Base-by-base conservation (phyloP, 305 asterid species). In the Solanum chacoense region DNA sequence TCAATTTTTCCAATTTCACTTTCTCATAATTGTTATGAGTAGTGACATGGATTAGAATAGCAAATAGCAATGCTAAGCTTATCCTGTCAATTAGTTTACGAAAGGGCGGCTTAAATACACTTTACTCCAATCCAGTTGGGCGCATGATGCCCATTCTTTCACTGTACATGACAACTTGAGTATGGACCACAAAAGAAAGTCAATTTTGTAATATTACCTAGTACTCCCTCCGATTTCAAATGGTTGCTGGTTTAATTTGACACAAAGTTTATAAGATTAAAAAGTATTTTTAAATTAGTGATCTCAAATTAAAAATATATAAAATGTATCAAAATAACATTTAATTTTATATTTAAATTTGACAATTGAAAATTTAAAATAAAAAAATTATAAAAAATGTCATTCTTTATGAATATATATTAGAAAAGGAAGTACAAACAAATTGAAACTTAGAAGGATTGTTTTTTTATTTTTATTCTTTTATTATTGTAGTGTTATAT, bases 141-240 rank as follows among this genome's bases (percentile, higher is more conserved):
- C 4, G 13, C 24, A 13, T 36, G 45, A 7, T 79, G 85, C 36
- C 67, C 36, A 79, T 40, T 80, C 36, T 38, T 40, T 8, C 3
- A 14, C 26, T 31, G 20, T 22, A 55, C 45, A 55, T 84, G 87
- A 55, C 87, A 55, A 55, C 87, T 55, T 84, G 87, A 29, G 29
- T 84, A 55, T 55, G 87, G 87, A 84, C 87, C 74, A 84, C 87
- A 55, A 22, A 55, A 50, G 87, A 84, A 28, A 84, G 87, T 55
- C 74, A 84, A 84, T 31, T 38, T 20, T 84, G 50, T 55, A 32
- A 55, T 22, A 50, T 50, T 2, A 55, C 38, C 11, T 16, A 16
- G 24, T 29, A 31, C 6, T 67, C 29, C 28, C 12, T 22, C 65
- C 42, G n/a, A 1, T 14, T 45, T 14, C 8, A 13, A 6, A 45